Conservation (phyloP, 164 flowering plant species). For the Magnolia officinalis region DNA sequence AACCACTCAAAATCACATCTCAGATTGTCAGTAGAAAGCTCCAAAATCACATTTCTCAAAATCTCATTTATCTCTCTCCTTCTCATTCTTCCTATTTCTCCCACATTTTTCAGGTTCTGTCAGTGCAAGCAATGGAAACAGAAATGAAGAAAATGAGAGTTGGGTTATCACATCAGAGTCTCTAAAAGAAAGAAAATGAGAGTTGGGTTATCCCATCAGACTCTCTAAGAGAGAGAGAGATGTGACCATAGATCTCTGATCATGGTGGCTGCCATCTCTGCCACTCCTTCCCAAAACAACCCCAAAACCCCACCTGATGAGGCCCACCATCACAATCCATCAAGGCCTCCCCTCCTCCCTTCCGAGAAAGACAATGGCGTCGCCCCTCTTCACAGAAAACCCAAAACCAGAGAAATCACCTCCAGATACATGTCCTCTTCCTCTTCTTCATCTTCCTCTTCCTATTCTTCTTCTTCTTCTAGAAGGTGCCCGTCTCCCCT, state of each 20-base stretch:
- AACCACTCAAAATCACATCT: neutral
- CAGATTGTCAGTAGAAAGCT: neutral
- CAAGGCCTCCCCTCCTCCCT: constrained; percentile 42
- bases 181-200: neutral
- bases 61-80: neutral
- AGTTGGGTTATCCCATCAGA: neutral
- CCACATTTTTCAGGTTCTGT: neutral
- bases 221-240: neutral
- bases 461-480: constrained; percentile 22
- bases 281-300: constrained; percentile 18
- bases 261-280: constrained; percentile 75
- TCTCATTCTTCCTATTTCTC: neutral
- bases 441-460: constrained; percentile 37
- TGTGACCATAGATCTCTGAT: constrained; percentile 19
- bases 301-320: constrained; percentile 1
- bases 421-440: constrained; percentile 76
- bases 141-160: neutral
- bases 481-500: constrained; percentile 65
- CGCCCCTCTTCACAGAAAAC: constrained; percentile 28
- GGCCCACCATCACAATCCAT: constrained; percentile 9
- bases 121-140: neutral
- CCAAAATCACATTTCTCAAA: neutral
- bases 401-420: constrained; percentile 59
- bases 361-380: constrained; percentile 46
- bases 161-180: neutral